These are phyloP conservation scores for Nakaseomyces glabratus DNA, from an alignment of 1,139 yeast genomes.

Conservation along the genomic window DNA sequence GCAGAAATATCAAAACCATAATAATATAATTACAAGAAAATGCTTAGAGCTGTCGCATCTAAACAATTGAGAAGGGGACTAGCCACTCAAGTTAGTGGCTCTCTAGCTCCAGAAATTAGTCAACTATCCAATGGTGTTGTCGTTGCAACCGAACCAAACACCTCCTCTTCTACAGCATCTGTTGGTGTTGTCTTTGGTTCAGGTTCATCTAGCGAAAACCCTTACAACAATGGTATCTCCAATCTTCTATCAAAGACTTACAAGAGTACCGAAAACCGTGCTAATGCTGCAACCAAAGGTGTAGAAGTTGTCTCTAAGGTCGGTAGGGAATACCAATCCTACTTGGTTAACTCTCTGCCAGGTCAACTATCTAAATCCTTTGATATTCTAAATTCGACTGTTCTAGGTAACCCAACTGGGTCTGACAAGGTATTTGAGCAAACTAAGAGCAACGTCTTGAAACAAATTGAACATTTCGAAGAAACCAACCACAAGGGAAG, in stretches of 20 bases:
- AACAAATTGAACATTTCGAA: constrained; percentile 36
- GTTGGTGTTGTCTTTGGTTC: constrained; percentile 66
- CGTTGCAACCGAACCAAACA: constrained; percentile 58
- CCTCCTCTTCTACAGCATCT: constrained; percentile 47
- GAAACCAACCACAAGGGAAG: constrained; percentile 31
- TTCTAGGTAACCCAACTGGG: constrained; percentile 6
- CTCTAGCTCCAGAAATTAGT: constrained; percentile 53
- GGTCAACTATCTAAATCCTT: constrained; percentile 41
- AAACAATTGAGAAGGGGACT: constrained; percentile 31
- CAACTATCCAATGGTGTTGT: constrained; percentile 65
- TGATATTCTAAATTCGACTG: constrained; percentile 26
- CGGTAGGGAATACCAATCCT: constrained; percentile 48
- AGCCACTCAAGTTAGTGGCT: constrained; percentile 42
- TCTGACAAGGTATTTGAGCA: constrained; percentile 16
- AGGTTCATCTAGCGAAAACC: constrained; percentile 71
- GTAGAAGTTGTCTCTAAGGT: constrained; percentile 39
- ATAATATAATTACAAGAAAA: constrained; percentile 6
- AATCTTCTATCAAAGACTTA: constrained; percentile 51
- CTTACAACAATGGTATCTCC: constrained; percentile 72
- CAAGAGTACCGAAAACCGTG: constrained; percentile 28
- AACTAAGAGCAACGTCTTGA: constrained; percentile 33
- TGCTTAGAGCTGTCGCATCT: constrained; percentile 26
- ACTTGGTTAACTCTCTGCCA: constrained; percentile 41
- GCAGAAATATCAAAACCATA: background rate
- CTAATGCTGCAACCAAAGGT: constrained; percentile 37